A percentile compares a stretch with the other conserved stretches of the same genome.
These are phyloP conservation scores for Leccinum disarticulatum DNA, from an alignment of 768 basidiomycete species.

Conservation along the genomic window DNA sequence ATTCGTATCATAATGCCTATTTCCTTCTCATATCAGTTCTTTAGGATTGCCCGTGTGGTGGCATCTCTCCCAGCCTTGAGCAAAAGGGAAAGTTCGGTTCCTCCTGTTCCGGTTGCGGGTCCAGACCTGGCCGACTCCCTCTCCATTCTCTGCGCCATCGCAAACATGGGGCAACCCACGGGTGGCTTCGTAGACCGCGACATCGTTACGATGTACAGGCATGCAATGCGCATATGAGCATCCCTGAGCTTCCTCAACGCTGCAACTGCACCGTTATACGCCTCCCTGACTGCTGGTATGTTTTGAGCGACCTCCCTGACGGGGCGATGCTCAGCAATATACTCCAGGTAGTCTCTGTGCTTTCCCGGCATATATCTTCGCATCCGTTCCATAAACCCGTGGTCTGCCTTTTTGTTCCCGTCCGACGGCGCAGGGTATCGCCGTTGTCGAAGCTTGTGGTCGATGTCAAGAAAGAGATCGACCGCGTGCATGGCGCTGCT, in stretches of 20 bases:
- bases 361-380: conserved; percentile 91
- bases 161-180: conserved; percentile 51
- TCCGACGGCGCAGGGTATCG: conserved; percentile 67
- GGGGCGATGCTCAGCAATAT: conserved; percentile 59
- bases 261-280: conserved; percentile 77
- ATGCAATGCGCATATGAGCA: conserved; percentile 85
- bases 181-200: conserved; percentile 56
- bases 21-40: conserved; percentile 18
- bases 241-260: conserved; percentile 85
- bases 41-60: conserved; percentile 64
- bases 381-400: conserved; percentile 91
- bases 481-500: conserved; percentile 87
- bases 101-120: conserved; percentile 82
- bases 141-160: conserved; percentile 52
- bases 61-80: conserved; percentile 91
- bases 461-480: conserved; percentile 84
- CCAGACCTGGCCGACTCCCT: conserved; percentile 43
- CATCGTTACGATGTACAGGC: conserved; percentile 85
- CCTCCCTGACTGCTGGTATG: conserved; percentile 59
- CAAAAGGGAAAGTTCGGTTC: conserved; percentile 76
- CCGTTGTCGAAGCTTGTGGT: conserved; percentile 76
- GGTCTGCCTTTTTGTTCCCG: conserved; percentile 63
- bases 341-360: conserved; percentile 81
- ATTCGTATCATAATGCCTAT: neutral
- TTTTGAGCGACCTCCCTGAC: conserved; percentile 60